Conservation (phyloP, 192 early-diverging fungal genomes). For the Funneliformis mosseae region DNA sequence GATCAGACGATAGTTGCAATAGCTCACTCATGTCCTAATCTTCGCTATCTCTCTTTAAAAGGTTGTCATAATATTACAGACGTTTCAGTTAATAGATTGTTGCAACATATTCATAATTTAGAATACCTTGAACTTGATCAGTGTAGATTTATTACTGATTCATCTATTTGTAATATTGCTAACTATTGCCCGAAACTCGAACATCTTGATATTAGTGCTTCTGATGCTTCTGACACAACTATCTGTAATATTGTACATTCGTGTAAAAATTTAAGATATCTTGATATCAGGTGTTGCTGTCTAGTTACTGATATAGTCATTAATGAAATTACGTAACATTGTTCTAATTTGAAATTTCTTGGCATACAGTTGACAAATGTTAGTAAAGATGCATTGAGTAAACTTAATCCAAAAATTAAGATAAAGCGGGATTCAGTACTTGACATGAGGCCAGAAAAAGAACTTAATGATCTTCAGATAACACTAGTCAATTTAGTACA, state of each 20-base stretch:
- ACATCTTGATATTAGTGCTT: constrained; percentile 6
- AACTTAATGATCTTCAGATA: not conserved
- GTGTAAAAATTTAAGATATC: constrained; percentile 24
- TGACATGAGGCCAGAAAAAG: constrained; percentile 1
- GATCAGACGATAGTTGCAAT: constrained; percentile 23
- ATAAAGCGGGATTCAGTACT: not conserved
- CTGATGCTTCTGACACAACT: constrained; percentile 18
- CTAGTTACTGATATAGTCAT: constrained; percentile 27
- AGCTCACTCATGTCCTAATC: constrained; percentile 23
- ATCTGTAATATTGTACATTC: constrained; percentile 23
- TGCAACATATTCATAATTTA: constrained; percentile 5
- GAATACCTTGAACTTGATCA: constrained; percentile 18
- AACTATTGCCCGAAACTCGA: constrained; percentile 18
- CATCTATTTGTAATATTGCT: constrained; percentile 26
- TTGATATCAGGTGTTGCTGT: constrained; percentile 20
- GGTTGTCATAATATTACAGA: constrained; percentile 19
- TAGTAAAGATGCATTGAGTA: too few species aligned
- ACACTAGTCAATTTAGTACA: not conserved
- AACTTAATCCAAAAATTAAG: too few species aligned
- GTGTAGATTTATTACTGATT: constrained; percentile 24
- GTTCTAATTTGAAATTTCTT: too few species aligned
- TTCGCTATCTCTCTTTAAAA: constrained; percentile 12
- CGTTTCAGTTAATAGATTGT: constrained; percentile 26
- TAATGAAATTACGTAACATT: not conserved
- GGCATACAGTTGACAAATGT: too few species aligned